Conservation (phyloP, 352 stramenopile genomes). For the Globisporangium rhizosaccharum region DNA sequence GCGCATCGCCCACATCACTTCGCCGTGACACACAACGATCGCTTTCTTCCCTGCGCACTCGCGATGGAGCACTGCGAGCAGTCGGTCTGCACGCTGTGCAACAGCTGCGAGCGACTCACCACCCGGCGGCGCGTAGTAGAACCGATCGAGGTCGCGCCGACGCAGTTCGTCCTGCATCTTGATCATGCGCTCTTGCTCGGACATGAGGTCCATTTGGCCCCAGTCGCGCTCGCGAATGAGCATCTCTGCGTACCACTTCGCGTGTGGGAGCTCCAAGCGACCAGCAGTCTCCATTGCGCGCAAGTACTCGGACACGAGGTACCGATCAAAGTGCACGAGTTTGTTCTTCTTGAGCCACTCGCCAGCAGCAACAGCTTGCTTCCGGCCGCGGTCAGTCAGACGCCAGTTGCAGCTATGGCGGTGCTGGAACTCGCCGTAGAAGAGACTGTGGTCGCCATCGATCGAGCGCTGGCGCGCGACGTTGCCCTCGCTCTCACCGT, state of each 20-base stretch:
- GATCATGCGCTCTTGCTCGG: slow-evolving; percentile 76
- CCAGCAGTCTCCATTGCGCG: slow-evolving; percentile 83
- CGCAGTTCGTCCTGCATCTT: slow-evolving; percentile 88
- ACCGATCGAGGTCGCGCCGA: slow-evolving; percentile 73
- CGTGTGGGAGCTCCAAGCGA: slow-evolving; percentile 62
- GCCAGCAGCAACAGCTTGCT: slow-evolving; percentile 65
- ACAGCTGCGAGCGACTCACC: slow-evolving; percentile 81
- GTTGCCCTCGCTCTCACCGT: slow-evolving; percentile 88
- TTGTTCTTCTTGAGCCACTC: slow-evolving; percentile 81
- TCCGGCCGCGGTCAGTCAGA: slow-evolving; percentile 75
- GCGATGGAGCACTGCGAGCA: slow-evolving; percentile 76
- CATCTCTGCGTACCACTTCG: slow-evolving; percentile 86
- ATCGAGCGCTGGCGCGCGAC: slow-evolving; percentile 80
- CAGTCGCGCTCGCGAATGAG: slow-evolving; percentile 86
- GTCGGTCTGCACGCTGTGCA: slow-evolving; percentile 70
- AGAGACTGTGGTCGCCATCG: slow-evolving; percentile 80
- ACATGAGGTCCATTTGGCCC: slow-evolving; percentile 89
- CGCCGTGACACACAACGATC: slow-evolving; percentile 84
- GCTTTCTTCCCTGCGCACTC: slow-evolving; percentile 72
- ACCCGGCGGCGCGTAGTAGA: slow-evolving; percentile 83
- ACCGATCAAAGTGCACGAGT: slow-evolving; percentile 74
- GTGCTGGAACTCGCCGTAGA: slow-evolving; percentile 84
- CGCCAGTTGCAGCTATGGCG: slow-evolving; percentile 87
- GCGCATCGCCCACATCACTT: slow-evolving; percentile 89
- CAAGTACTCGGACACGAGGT: slow-evolving; percentile 86